Evolutionary conservation across 2,329 filamentous ascomycete species (phyloP).

Genomic region (Thielaviopsis populi): DNA sequence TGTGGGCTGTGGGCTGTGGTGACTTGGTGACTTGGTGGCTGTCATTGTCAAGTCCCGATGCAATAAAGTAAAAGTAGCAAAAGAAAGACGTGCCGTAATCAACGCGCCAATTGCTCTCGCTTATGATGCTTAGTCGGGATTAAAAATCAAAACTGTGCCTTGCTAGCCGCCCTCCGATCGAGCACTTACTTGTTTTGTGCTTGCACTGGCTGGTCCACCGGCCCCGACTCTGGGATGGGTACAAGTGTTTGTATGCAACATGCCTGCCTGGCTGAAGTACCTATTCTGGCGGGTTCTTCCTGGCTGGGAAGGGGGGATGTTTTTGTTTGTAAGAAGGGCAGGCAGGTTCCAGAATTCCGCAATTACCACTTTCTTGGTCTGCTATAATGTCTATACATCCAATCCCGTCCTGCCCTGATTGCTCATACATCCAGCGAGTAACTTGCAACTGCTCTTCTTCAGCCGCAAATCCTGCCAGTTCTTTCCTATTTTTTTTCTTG

Average conservation of each 20-base stretch:
- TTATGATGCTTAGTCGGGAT: neutral
- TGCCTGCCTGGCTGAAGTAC: neutral
- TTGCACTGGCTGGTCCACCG: neutral
- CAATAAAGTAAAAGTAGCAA: neutral
- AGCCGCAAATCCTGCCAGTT: neutral
- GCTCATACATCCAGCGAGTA: neutral
- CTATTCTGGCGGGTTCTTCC: neutral
- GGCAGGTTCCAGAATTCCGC: slow-evolving; percentile 1
- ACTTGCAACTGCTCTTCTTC: neutral
- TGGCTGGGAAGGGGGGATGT: neutral
- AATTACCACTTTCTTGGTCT: neutral
- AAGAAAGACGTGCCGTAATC: neutral
- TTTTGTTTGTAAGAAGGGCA: neutral
- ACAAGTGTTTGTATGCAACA: neutral
- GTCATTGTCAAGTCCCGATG: no score
- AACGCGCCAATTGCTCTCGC: neutral
- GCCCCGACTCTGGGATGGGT: neutral
- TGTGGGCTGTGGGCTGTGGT: no score
- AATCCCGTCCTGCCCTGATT: neutral
- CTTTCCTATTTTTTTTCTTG: neutral
- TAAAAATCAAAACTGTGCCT: neutral
- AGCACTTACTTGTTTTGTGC: neutral
- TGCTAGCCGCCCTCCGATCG: neutral
- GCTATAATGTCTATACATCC: neutral
- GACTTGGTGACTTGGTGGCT: no score